Base-by-base conservation (phyloP, 2,329 filamentous ascomycete species). In the Metarhizium brunneum region DNA sequence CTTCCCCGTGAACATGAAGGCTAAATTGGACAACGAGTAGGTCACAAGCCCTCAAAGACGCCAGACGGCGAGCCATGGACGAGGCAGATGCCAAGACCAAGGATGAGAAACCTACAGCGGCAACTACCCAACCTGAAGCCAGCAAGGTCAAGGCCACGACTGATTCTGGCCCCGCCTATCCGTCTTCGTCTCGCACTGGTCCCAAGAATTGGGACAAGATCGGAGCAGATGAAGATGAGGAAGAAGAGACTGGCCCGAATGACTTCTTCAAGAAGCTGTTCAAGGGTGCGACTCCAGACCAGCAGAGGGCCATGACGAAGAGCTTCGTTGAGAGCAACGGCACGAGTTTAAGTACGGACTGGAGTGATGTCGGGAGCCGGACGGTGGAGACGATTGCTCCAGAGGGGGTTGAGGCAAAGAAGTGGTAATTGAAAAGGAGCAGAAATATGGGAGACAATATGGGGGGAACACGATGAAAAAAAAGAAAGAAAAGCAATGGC, bases 231-330 rank as follows among this genome's bases (percentile, higher is more conserved):
- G 78, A 80, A 1, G 77, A 83, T 1, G 84, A 83, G 10, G 78
- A 80, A 0, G 78, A 82, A 0, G 73, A 80, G 13, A 78, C 81
- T 58, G 82, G 87, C 32, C 84, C 91, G 8, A 87, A 95, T 63
- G 68, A 71, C 11, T 97, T 96, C 73, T 99, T 99, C 78, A 94
- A 95, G 77, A 85, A 87, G 65, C 76, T 99, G 1, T 97, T 92
- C 73, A 84, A 87, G 59, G 78, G 76, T 40, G 85, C 90, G 0
- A 84, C 87, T 51, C 83, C 86, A 0, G 92, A 99, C 63, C 89
- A 90, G 57, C 84, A 85, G 66, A 84, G 91, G 2, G 94, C 94
- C 8, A 99, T 99, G 94, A 90, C 95, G 84, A 99, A 99, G 82
- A 95, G 90, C 67, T 97, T 90, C 66, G 79, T 84, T 14, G 92